Evolutionary conservation across 805 yeast species (phyloP).

Genomic region (Suhomyces xylopsoci): DNA sequence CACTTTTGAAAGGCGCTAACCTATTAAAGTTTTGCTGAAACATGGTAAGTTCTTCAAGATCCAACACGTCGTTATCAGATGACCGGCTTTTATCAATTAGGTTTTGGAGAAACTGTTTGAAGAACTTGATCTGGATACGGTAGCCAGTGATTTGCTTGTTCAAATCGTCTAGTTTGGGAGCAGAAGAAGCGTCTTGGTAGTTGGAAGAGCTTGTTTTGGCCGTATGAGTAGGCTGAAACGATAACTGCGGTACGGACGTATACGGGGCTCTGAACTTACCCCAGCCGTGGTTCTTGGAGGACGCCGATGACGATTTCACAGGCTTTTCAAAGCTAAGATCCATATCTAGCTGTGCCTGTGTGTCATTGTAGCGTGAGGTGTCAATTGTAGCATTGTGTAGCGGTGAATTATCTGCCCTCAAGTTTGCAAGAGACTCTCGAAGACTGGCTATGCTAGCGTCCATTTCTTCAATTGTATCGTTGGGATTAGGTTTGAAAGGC

Average conservation of each 20-base stretch:
- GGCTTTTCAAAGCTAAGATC: conserved; percentile 17
- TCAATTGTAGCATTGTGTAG: conserved; percentile 10
- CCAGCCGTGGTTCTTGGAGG: conserved; percentile 12
- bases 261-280: conserved; percentile 21
- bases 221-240: conserved; percentile 6
- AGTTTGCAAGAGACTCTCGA: conserved; percentile 10
- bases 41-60: conserved; percentile 18
- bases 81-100: conserved; percentile 19
- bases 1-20: conserved; percentile 7
- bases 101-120: conserved; percentile 39
- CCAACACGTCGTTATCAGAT: conserved; percentile 6
- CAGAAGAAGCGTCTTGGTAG: conserved; percentile 16
- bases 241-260: background rate
- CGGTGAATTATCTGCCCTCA: conserved; percentile 6
- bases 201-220: conserved; percentile 5
- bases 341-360: conserved; percentile 20
- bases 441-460: conserved; percentile 14
- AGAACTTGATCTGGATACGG: conserved; percentile 36
- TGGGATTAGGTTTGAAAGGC: background rate
- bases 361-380: conserved; percentile 16
- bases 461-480: conserved; percentile 6
- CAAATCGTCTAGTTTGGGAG: conserved; percentile 26
- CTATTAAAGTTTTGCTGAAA: conserved; percentile 17
- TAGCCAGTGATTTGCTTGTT: conserved; percentile 36
- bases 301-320: conserved; percentile 10